Evolutionary conservation across 148 eudicot species (phyloP), one percentile per base, ranked within the genome.

Genomic region (Nepenthes mirabilis): DNA sequence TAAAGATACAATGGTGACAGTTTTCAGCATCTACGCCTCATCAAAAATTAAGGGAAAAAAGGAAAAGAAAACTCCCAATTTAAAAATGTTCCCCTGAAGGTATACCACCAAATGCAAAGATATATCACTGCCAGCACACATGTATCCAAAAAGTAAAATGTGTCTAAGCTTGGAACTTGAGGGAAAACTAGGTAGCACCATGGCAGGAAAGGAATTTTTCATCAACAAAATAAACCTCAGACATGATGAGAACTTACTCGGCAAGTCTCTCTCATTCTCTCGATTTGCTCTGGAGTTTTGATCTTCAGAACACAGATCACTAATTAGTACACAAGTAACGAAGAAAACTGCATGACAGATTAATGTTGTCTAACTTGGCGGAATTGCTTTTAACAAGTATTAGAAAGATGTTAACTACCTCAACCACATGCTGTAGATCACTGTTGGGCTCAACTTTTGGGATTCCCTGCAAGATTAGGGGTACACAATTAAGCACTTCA

Each of bases 211-310:
- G 5, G 33, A 11, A 14, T 11, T 34, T 55, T 37, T 9, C 23
- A 23, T 23, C 23, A 23, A 23, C 23, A 23, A 23, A 23, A 23
- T 0, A 23, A 23, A 56, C 13, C 64, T 47, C 50, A 23, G 23
- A 54, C 58, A n/a, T 13, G 52, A 36, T 61, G 66, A 60, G 58
- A 59, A 63, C 83, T 80, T 80, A 93, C 99, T 47, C 74, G 75
- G 68, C 89, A 82, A 62, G 90, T 79, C 79, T 93, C 99, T 67
- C 99, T 73, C 96, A 93, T 86, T 78, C 82, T 89, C 79, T 69
- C 78, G 57, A 93, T 93, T 68, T 74, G 74, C 66, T 84, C 91
- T 59, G 85, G 82, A 67, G 87, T 74, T 77, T 93, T 93, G 69
- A 93, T 86, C 99, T 93, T 71, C 89, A 80, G 45, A 70, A 66